A percentile compares a stretch with the other conserved stretches of the same genome.
Evolutionary conservation across 225 moss, liverwort and hornwort species (phyloP).

Genomic region (Ulota crispa): DNA sequence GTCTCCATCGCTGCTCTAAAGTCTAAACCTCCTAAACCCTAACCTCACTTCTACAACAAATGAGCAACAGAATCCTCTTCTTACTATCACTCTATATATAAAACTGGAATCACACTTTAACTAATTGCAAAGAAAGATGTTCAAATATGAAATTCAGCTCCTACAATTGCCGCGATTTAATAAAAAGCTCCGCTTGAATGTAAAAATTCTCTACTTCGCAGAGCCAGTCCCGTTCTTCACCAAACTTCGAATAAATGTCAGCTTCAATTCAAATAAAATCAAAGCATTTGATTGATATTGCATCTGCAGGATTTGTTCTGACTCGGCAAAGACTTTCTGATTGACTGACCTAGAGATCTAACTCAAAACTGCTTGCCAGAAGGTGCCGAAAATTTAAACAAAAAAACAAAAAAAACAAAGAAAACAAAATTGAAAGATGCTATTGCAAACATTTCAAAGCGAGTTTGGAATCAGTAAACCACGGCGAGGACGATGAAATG

Average conservation of each 20-base stretch:
- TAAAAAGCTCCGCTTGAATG: not conserved
- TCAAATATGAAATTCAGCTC: conserved; percentile 2
- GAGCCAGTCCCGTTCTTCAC: not conserved
- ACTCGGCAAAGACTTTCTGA: not conserved
- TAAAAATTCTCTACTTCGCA: not conserved
- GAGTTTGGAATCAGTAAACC: not conserved
- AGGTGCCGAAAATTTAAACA: not conserved
- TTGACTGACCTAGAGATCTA: not conserved
- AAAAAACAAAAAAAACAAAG: not conserved
- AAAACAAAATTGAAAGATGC: not conserved
- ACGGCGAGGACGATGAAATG: not conserved
- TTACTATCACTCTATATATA: not conserved
- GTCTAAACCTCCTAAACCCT: conserved; percentile 36
- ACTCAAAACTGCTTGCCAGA: not conserved
- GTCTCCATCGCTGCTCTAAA: conserved; percentile 49
- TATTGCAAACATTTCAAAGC: not conserved
- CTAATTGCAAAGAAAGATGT: not conserved
- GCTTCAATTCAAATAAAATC: not conserved
- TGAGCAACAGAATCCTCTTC: not conserved
- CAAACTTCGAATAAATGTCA: not conserved
- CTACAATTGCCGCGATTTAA: not conserved
- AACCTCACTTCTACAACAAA: conserved; percentile 22
- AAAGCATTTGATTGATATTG: not conserved
- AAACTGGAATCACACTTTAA: not conserved
- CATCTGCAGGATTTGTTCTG: not conserved